These are phyloP conservation scores for Microcyclosporella mali DNA, from an alignment of 2,329 filamentous ascomycete genomes.

Conservation along the genomic window DNA sequence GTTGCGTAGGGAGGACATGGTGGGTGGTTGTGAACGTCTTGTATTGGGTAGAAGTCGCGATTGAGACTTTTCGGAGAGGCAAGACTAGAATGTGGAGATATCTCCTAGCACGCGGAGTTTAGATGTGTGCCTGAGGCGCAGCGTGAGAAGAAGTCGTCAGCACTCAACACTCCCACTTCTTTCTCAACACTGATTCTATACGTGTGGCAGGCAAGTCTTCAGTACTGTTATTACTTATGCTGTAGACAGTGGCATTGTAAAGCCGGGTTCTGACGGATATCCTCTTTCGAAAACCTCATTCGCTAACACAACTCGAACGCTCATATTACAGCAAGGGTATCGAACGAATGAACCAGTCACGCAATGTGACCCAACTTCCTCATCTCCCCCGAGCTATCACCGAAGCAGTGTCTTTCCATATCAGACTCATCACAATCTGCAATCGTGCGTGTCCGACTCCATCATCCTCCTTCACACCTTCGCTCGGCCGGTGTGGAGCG, in stretches of 20 bases:
- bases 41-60: constrained; percentile 1
- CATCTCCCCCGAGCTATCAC: neutral
- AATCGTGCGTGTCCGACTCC: constrained; percentile 9
- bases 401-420: constrained; percentile 5
- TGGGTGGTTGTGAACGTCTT: constrained; percentile 2
- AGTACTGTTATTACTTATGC: too few relatives aligned
- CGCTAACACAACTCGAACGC: constrained; percentile 1
- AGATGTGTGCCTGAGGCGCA: too few relatives aligned
- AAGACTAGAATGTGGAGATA: too few relatives aligned
- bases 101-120: too few relatives aligned
- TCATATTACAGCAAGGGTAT: constrained; percentile 12
- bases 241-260: too few relatives aligned
- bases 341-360: constrained; percentile 1
- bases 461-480: constrained; percentile 27
- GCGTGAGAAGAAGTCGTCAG: too few relatives aligned
- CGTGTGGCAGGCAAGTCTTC: too few relatives aligned
- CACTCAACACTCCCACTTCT: too few relatives aligned
- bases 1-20: constrained; percentile 55
- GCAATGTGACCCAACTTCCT: neutral
- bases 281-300: too few relatives aligned
- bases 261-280: too few relatives aligned
- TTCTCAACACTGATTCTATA: too few relatives aligned
- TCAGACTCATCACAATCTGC: constrained; percentile 9
- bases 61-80: constrained; percentile 6
- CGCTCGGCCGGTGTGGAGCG: constrained; percentile 28